phyloP scores from a whole-genome alignment of 1,284 basidiomycete species.

The Irpex sp. region DNA sequence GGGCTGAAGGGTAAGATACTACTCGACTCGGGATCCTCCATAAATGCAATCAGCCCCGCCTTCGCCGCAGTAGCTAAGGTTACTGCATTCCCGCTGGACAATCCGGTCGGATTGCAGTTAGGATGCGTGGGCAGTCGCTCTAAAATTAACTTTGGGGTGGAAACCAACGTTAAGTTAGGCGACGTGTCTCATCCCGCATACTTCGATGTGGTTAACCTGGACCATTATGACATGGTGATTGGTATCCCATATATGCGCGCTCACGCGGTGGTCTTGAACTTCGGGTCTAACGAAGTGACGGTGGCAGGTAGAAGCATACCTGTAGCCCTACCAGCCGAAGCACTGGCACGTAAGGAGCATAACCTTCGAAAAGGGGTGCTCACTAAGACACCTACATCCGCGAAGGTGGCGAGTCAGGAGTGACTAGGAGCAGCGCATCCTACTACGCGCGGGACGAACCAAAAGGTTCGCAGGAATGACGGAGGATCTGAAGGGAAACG shows the following conservation, averaged over 20 bases:
- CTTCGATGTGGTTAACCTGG: constrained; percentile 30
- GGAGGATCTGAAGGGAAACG: too few species aligned
- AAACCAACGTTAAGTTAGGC: constrained; percentile 5
- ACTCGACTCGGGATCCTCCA: constrained; percentile 21
- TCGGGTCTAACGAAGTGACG: constrained; percentile 13
- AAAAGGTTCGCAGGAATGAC: too few species aligned
- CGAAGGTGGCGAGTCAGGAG: too few species aligned
- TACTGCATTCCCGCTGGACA: background rate
- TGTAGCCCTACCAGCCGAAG: too few species aligned
- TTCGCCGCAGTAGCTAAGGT: background rate
- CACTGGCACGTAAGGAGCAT: too few species aligned
- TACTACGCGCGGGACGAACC: too few species aligned
- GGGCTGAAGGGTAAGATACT: background rate
- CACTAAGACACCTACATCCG: too few species aligned
- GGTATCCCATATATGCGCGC: background rate
- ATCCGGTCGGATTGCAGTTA: constrained; percentile 21
- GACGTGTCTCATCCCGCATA: constrained; percentile 5
- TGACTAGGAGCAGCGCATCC: too few species aligned
- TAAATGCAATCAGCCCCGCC: constrained; percentile 6
- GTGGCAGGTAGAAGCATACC: constrained; percentile 22
- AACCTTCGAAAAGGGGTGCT: too few species aligned
- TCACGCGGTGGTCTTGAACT: constrained; percentile 2
- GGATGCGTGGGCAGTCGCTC: constrained; percentile 24
- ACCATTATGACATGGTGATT: constrained; percentile 25
- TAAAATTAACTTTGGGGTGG: constrained; percentile 20